Evolutionary conservation across 2,329 filamentous ascomycete genomes (phyloP).

Genomic region (Aureobasidium musti): DNA sequence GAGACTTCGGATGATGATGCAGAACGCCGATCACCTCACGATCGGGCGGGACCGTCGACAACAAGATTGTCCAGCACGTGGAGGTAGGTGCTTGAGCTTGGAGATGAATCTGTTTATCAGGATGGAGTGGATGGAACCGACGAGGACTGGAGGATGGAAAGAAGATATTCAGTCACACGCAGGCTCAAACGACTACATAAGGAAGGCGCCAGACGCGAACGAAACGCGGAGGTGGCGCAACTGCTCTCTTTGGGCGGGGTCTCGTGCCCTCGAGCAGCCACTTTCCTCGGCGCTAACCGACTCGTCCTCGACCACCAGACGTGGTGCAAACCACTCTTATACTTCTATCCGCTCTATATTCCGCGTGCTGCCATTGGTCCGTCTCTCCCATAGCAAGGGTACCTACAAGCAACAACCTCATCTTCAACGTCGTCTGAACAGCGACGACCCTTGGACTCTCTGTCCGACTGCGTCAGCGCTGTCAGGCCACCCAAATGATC

Average conservation of each 20-base stretch:
- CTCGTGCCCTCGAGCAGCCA: constrained; percentile 26
- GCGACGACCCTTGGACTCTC: neutral
- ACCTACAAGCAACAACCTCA: constrained; percentile 16
- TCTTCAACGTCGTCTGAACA: neutral
- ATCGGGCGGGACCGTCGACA: constrained; percentile 6
- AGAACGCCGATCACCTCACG: constrained; percentile 26
- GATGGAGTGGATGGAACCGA: neutral
- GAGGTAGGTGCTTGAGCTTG: neutral
- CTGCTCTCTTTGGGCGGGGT: constrained; percentile 18
- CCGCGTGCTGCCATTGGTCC: constrained; percentile 9
- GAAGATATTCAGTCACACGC: constrained; percentile 16
- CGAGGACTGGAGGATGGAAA: neutral
- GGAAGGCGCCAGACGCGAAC: constrained; percentile 22
- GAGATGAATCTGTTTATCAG: neutral
- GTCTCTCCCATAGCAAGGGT: neutral
- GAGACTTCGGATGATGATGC: constrained; percentile 19
- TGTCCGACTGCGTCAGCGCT: constrained; percentile 17
- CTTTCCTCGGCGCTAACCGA: constrained; percentile 26
- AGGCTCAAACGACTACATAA: constrained; percentile 13
- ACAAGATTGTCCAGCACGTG: neutral
- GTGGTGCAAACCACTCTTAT: constrained; percentile 23
- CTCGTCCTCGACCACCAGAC: neutral
- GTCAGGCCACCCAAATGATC: constrained; percentile 14
- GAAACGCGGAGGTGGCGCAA: constrained; percentile 27
- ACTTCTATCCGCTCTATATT: neutral